Percentiles rank a stretch among this genome's conserved stretches.
Evolutionary conservation across 257 asterid species (phyloP).

Genomic region (Linderniella brevidens): DNA sequence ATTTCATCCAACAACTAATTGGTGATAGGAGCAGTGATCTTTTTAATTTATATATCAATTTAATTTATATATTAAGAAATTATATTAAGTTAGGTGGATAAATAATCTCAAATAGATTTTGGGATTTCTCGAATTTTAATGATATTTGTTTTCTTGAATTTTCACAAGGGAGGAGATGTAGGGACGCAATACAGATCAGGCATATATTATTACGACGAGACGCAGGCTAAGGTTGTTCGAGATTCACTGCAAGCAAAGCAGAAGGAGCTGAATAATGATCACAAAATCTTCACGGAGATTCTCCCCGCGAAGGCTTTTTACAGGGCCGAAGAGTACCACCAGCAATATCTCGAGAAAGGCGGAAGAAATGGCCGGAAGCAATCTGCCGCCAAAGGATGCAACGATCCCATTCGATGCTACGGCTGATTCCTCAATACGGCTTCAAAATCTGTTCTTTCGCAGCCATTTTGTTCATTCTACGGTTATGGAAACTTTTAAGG

Average conservation of each 20-base stretch:
- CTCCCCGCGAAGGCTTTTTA: slow-evolving; percentile 61
- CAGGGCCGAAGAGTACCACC: slow-evolving; percentile 78
- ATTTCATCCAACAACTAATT: too few relatives aligned
- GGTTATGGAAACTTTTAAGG: too few relatives aligned
- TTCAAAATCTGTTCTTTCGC: not conserved
- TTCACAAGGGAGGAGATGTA: slow-evolving; percentile 44
- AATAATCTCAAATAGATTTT: too few relatives aligned
- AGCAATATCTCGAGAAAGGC: slow-evolving; percentile 76
- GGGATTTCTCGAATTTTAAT: not conserved
- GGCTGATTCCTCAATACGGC: slow-evolving; percentile 34
- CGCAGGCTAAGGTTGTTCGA: not conserved
- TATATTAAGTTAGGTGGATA: too few relatives aligned
- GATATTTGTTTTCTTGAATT: not conserved
- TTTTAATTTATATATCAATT: too few relatives aligned
- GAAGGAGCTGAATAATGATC: slow-evolving; percentile 28
- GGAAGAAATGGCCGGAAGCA: slow-evolving; percentile 39
- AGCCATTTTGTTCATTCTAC: not conserved
- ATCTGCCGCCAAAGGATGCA: slow-evolving; percentile 77
- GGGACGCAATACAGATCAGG: slow-evolving; percentile 75
- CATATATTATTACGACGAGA: slow-evolving; percentile 15
- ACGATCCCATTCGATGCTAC: slow-evolving; percentile 67
- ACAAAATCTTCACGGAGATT: slow-evolving; percentile 53
- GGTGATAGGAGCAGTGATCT: too few relatives aligned
- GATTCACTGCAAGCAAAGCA: slow-evolving; percentile 3
- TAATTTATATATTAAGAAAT: too few relatives aligned